Base-by-base conservation (phyloP, 306 rosid genomes). In the Lithocarpus polystachyus region DNA sequence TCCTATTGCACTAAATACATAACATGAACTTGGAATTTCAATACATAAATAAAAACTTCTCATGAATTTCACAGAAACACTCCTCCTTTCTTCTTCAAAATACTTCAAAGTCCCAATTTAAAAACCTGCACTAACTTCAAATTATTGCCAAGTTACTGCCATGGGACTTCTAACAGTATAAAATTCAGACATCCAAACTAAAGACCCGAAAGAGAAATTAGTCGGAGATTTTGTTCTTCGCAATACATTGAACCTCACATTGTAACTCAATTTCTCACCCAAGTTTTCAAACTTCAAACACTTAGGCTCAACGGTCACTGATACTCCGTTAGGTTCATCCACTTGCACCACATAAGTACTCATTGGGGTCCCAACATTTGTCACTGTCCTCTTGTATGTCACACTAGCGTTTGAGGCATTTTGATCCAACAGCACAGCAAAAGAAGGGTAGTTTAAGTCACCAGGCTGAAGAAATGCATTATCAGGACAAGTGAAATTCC, bases 371-470 rank as follows among this genome's bases (percentile, higher is more conserved):
- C 93, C 97, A 33, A 90, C 93, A 84, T 92, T 92, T 68, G 88
- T 92, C 72, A 82, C 88, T 60, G 89, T 78, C 76, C 94, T 89
- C 61, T 76, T 86, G 77, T 82, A 84, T 59, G 90, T 84, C 45
- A 84, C 85, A 76, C 31, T 82, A 35, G n/a, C 28, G 33, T 75
- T 84, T 11, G 22, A 28, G 6, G 65, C 77, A 26, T 56, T 78
- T 74, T 56, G 75, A 12, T 72, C 26, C 29, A 86, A 86, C 10
- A 78, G 5, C 28, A 90, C 94, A 1, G 93, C 56, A 83, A 90
- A 90, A 26, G 93, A 92, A 83, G 97, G 97, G 87, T 90, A 90
- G 18, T 92, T 90, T 85, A 92, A 65, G 82, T 88, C 87, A 60
- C 94, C 90, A 20, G 68, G 72, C 56, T 84, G 77, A 48, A 86